Evolutionary conservation across 192 early-diverging fungal genomes (phyloP).

Genomic region (Helicostylum pulchrum): DNA sequence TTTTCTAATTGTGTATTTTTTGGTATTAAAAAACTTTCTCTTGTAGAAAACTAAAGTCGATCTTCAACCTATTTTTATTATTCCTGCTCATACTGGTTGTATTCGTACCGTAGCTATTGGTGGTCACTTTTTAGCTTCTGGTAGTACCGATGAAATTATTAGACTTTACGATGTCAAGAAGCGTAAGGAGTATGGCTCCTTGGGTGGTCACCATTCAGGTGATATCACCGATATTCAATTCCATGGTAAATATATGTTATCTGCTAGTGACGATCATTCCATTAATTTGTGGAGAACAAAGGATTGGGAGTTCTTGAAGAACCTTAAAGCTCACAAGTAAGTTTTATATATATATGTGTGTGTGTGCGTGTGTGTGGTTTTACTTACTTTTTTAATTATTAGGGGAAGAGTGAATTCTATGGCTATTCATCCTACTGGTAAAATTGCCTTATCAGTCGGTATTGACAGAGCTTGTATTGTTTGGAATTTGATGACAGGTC

Average conservation of each 20-base stretch:
- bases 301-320: constrained; percentile 96
- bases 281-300: constrained; percentile 88
- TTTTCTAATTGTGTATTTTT: too few relatives aligned
- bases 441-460: constrained; percentile 83
- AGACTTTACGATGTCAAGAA: constrained; percentile 82
- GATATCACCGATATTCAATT: constrained; percentile 87
- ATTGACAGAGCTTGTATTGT: constrained; percentile 64
- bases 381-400: constrained; percentile 17
- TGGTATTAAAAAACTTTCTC: background rate
- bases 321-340: constrained; percentile 74
- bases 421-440: constrained; percentile 93
- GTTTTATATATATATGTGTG: constrained; percentile 15
- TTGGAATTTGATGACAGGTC: constrained; percentile 78
- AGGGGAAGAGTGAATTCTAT: constrained; percentile 73
- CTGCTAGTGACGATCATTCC: constrained; percentile 84
- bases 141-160: constrained; percentile 94
- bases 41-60: constrained; percentile 24
- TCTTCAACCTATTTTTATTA: constrained; percentile 83
- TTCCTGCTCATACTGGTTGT: constrained; percentile 91
- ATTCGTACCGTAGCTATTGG: constrained; percentile 85
- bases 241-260: constrained; percentile 82
- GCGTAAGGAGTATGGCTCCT: constrained; percentile 84
- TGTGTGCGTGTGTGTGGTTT: background rate
- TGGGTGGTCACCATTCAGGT: constrained; percentile 86
- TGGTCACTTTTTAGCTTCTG: constrained; percentile 83